Percentiles rank a stretch among this genome's conserved stretches.
phyloP scores from a whole-genome alignment of 345 rosid genomes.

The Salix suchowensis region DNA sequence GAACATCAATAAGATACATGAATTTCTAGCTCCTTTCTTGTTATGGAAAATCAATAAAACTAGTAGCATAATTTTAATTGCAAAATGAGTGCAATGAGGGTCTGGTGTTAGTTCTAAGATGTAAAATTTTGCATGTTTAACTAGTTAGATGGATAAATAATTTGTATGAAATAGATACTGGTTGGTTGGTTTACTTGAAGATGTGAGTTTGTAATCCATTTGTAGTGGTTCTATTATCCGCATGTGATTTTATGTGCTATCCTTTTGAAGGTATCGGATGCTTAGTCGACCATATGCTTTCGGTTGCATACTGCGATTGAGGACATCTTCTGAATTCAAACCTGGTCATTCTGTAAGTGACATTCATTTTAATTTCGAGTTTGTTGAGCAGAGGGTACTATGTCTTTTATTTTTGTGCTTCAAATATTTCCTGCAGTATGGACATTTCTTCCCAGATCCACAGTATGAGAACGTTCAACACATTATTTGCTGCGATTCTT shows the following conservation, averaged over 20 bases:
- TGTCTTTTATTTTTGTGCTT: constrained; percentile 17
- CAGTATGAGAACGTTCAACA: constrained; percentile 97
- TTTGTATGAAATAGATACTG: neutral
- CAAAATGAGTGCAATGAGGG: neutral
- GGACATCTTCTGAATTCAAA: constrained; percentile 91
- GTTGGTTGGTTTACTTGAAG: neutral
- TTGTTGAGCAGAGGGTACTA: neutral
- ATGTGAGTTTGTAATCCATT: constrained; percentile 1
- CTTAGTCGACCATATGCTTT: constrained; percentile 92
- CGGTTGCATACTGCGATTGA: constrained; percentile 79
- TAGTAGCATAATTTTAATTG: neutral
- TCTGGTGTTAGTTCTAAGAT: neutral
- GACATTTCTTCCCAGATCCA: constrained; percentile 98
- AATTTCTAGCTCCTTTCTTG: neutral
- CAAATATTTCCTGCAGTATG: constrained; percentile 57
- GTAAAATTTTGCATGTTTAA: neutral
- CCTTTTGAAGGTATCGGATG: constrained; percentile 73
- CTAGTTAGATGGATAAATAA: neutral
- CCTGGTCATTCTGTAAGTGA: constrained; percentile 80
- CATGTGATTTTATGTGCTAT: neutral
- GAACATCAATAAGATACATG: neutral
- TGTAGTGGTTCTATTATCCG: neutral
- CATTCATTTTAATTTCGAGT: neutral
- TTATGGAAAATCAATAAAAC: neutral
- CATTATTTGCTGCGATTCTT: constrained; percentile 93